phyloP scores from a whole-genome alignment of 129 eudicot species.

The Centaurea solstitialis region DNA sequence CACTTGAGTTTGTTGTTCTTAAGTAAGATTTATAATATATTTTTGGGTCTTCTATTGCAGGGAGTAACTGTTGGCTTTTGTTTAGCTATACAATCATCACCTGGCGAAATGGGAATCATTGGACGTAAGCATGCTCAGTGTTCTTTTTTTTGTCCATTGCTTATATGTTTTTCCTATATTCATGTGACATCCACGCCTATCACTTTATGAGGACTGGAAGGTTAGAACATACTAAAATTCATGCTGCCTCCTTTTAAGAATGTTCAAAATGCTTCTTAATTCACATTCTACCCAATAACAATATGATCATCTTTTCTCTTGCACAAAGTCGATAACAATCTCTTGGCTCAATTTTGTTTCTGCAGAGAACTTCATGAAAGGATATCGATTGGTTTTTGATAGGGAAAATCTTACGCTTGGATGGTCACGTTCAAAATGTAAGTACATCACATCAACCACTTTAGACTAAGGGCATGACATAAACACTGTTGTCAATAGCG shows the following conservation, averaged over 20 bases:
- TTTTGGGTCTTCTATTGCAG: constrained; percentile 43
- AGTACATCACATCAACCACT: constrained; percentile 47
- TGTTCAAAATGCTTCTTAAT: background rate
- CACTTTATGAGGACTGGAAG: background rate
- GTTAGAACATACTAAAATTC: background rate
- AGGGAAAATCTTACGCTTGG: constrained; percentile 86
- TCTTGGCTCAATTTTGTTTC: background rate
- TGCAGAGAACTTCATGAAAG: constrained; percentile 97
- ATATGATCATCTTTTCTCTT: background rate
- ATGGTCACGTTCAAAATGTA: constrained; percentile 92
- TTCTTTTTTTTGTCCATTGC: constrained; percentile 6
- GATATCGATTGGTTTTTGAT: constrained; percentile 91
- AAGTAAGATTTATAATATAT: background rate
- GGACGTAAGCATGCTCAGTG: constrained; percentile 68
- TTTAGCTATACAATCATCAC: constrained; percentile 72
- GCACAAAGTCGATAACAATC: background rate
- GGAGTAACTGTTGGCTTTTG: constrained; percentile 86
- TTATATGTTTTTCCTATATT: background rate
- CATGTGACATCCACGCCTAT: background rate
- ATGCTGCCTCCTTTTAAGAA: constrained; percentile 8
- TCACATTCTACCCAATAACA: no score
- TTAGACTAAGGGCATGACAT: background rate
- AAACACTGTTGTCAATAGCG: no score
- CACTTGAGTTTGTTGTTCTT: constrained; percentile 6
- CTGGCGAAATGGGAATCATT: constrained; percentile 59